Conservation (phyloP, 257 asterid species). For the Paulownia fortunei region DNA sequence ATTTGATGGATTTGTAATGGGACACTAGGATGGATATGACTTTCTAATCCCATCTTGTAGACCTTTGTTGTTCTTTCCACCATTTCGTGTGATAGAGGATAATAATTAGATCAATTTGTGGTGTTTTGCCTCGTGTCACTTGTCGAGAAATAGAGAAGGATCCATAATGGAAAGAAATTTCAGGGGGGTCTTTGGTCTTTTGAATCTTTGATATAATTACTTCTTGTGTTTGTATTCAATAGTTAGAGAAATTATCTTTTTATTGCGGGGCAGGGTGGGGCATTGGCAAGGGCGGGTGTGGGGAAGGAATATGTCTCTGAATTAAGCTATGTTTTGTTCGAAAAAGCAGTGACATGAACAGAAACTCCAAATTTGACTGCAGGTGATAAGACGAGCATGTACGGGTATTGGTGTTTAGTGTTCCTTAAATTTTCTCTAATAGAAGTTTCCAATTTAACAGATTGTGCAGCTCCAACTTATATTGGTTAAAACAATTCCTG, state of each 20-base stretch:
- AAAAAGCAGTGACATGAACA: neutral
- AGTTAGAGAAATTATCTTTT: neutral
- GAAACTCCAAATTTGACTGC: neutral
- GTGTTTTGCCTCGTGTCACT: neutral
- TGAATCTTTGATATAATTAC: neutral
- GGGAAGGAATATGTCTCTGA: neutral
- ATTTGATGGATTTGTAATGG: neutral
- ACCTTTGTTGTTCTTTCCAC: constrained; percentile 8
- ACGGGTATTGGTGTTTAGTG: neutral
- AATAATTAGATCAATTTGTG: constrained; percentile 3
- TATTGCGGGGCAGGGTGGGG: neutral
- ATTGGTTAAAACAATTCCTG: neutral
- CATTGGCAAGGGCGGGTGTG: neutral
- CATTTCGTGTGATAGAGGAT: neutral
- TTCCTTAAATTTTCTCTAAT: neutral
- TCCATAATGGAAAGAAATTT: neutral
- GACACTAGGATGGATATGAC: constrained; percentile 10
- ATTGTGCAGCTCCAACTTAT: constrained; percentile 8
- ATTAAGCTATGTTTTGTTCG: neutral
- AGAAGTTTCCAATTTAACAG: neutral
- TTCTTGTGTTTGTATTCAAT: constrained; percentile 3
- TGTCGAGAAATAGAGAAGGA: neutral
- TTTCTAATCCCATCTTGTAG: constrained; percentile 4
- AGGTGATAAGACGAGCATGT: neutral
- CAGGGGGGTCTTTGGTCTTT: constrained; percentile 1